Base-by-base conservation (phyloP, 495 filamentous ascomycete genomes). In the Penicillium soppii region DNA sequence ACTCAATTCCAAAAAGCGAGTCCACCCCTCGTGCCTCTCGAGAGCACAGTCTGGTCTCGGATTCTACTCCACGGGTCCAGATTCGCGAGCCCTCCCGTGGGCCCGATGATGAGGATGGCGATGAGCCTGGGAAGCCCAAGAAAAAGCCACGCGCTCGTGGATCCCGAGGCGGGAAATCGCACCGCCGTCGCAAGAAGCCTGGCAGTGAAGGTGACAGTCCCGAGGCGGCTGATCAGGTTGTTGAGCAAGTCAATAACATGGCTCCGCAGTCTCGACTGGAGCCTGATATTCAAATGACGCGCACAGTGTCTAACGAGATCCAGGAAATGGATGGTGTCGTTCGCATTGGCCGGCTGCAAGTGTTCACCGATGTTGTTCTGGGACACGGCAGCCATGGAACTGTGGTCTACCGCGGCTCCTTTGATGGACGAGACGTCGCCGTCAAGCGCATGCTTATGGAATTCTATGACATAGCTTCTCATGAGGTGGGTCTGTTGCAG, bases 391-490 rank as follows among this genome's bases (percentile, higher is more conserved):
- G 89, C 61, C 89, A 92, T 62, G 90, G 90, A 19, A 95, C 90
- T 13, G 82, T 91, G 35, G 90, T 95, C 7, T 92, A 89, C 63
- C 80, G 82, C 13, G 90, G 90, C n/a, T 84, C 79, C 19, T 95
- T 91, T 61, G 90, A 95, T 60, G 91, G 92, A 17, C 86, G 91
- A 55, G 87, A 90, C 37, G 95, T 98, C 16, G 94, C 94, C 1
- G 91, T 98, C 26, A 98, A 98, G 73, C 82, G 94, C 19, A 97
- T 98, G 91, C 76, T 97, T 41, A 87, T 90, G 32, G 87, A 94
- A 51, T 95, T 96, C 65, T 95, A 88, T 67, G 94, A 96, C 47
- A 91, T 98, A 57, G 95, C 95, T 9, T 88, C 88, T 17, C 92
- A 96, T 52, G 94, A 98, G 63, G 92, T 96, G 2, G 85, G 88